Conservation (phyloP, 2,329 filamentous ascomycete species). For the Chaetomium sp. region DNA sequence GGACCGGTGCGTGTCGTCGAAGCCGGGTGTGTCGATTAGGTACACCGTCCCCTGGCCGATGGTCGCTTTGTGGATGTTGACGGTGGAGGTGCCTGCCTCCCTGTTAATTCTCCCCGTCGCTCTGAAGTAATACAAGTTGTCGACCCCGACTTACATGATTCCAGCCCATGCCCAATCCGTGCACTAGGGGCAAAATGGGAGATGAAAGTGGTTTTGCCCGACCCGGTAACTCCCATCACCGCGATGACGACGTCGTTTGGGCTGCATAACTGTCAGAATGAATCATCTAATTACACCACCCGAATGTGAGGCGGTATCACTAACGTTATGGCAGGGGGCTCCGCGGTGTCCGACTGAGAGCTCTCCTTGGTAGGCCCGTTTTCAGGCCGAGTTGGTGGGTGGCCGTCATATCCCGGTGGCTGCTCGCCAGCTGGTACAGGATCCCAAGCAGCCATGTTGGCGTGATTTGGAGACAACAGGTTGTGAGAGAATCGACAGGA, state of each 20-base stretch:
- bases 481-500: neutral
- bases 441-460: neutral
- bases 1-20: constrained; percentile 48
- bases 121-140: neutral
- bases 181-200: constrained; percentile 6
- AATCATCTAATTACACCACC: neutral
- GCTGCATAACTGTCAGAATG: neutral
- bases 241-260: constrained; percentile 9
- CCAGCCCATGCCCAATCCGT: constrained; percentile 7
- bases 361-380: neutral
- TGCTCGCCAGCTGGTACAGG: too few relatives aligned
- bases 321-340: neutral
- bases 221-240: constrained; percentile 25
- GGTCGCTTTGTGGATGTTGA: neutral
- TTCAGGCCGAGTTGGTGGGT: neutral
- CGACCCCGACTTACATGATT: neutral
- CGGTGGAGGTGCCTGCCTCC: neutral
- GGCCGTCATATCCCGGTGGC: neutral
- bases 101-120: neutral
- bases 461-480: neutral
- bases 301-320: neutral
- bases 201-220: constrained; percentile 26
- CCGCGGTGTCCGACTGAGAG: neutral
- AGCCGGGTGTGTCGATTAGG: constrained; percentile 52
- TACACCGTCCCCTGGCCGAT: constrained; percentile 15